Percentiles rank a stretch among this genome's conserved stretches.
These are phyloP conservation scores for Entamoeba invadens DNA, from an alignment of 208 protist species.

Conservation along the genomic window DNA sequence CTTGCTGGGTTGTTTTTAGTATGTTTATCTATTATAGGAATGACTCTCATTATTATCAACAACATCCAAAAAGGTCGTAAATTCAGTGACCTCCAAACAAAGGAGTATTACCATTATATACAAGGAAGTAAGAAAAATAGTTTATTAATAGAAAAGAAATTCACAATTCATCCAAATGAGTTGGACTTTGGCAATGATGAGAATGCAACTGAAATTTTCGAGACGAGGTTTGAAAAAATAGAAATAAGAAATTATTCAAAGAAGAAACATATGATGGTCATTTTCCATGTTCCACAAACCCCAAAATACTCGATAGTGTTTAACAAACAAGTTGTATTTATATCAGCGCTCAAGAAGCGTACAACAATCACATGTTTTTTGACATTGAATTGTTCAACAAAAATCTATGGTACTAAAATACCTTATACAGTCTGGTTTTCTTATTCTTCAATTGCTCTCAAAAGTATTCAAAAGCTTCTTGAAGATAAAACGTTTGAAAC, in stretches of 20 bases:
- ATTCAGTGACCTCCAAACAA: not conserved
- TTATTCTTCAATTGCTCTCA: not conserved
- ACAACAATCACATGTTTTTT: not conserved
- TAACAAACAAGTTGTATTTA: not conserved
- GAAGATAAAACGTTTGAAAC: not conserved
- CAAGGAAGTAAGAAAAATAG: not conserved
- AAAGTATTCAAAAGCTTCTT: not conserved
- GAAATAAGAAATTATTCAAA: not conserved
- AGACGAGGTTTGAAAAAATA: not conserved
- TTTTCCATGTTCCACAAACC: not conserved
- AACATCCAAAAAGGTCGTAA: not conserved
- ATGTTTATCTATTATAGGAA: not conserved
- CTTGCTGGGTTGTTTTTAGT: not conserved
- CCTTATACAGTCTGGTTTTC: not conserved
- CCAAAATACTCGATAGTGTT: not conserved
- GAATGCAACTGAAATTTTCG: not conserved
- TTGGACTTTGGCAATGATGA: not conserved
- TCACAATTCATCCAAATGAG: not conserved
- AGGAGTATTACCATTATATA: not conserved
- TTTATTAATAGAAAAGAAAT: not conserved
- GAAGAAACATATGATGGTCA: not conserved
- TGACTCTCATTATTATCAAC: not conserved
- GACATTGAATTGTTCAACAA: not conserved
- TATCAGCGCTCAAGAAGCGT: not conserved
- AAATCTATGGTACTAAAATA: not conserved